Base-by-base conservation (phyloP, 2,329 filamentous ascomycete species). In the Chrysosporium queenslandicum region DNA sequence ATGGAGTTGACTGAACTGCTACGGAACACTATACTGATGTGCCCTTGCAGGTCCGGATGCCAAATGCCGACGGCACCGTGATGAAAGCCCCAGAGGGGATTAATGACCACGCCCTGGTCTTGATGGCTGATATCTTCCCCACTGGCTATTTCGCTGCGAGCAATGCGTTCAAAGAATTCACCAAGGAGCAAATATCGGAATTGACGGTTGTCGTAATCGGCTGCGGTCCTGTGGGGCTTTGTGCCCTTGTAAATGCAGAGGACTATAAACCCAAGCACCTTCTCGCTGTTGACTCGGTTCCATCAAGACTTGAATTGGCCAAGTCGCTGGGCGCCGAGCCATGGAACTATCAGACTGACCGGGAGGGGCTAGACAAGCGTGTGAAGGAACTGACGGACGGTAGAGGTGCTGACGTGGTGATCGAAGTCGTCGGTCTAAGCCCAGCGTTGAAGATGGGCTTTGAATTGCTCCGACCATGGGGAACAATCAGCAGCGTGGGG, bases 41-140 rank as follows among this genome's bases (percentile, higher is more conserved):
- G 37, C 61, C 48, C 60, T 61, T 40, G 62, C 12, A 76, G 65
- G 73, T 90, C 48, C 82, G 87, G 30, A 78, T 94, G 12, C 90
- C 90, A 0, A 72, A 84, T 51, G 89, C 89, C 9, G 88, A 94
- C 62, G 81, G 81, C 32, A 94, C 87, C 0, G 79, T 84, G n/a
- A 77, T 89, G 63, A 84, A 83, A 61, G 83, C 87, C 0, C 85
- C 86, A 0, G 68, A 79, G 1, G 79, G 77, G 7, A 84, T 94
- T 53, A 79, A 83, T 18, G 83, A 91, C 59, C 78, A 85, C 58
- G 81, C 81, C 32, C 75, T 94, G 46, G 81, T 94, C 5, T 77
- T 95, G 23, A 94, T 95, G 89, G 88, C 87, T 14, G 89, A 95
- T 64, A 94, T 95, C 61, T 94, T 92, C 68, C 89, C 89, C 1